phyloP scores from a whole-genome alignment of 768 basidiomycete species.

The Lactarius tabidus region DNA sequence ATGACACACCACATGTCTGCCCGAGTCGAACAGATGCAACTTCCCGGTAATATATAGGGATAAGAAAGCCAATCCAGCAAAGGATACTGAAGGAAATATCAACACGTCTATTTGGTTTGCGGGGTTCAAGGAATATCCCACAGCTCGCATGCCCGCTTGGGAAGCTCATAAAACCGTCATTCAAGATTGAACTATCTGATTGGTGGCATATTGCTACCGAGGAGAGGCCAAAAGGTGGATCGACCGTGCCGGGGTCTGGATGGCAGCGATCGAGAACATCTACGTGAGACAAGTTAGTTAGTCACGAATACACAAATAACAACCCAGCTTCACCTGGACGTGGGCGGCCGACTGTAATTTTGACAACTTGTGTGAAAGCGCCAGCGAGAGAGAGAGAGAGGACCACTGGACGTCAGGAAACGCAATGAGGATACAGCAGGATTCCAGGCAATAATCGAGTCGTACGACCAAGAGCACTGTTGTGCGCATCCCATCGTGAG shows the following conservation, averaged over 20 bases:
- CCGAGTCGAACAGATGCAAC: slow-evolving; percentile 80
- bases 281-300: slow-evolving; percentile 24
- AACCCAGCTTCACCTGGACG: slow-evolving; percentile 57
- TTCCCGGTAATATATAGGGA: slow-evolving; percentile 89
- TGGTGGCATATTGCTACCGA: slow-evolving; percentile 79
- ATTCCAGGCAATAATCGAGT: slow-evolving; percentile 5
- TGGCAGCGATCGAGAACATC: slow-evolving; percentile 71
- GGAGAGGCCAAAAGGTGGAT: slow-evolving; percentile 70
- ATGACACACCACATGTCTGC: slow-evolving; percentile 62
- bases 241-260: slow-evolving; percentile 56
- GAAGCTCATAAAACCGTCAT: slow-evolving; percentile 90
- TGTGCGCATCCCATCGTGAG: slow-evolving; percentile 90
- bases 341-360: slow-evolving; percentile 85
- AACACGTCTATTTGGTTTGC: slow-evolving; percentile 1
- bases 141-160: slow-evolving; percentile 88
- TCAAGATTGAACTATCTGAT: slow-evolving; percentile 49
- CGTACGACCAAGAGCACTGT: slow-evolving; percentile 49
- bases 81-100: slow-evolving; percentile 58
- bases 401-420: slow-evolving; percentile 47
- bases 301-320: background rate
- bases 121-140: slow-evolving; percentile 37
- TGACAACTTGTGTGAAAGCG: slow-evolving; percentile 76
- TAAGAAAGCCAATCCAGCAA: slow-evolving; percentile 88
- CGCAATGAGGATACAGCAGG: slow-evolving; percentile 7
- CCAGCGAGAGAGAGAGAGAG: slow-evolving; percentile 76